Evolutionary conservation across 129 eudicot species (phyloP).

Genomic region (Artemisia argyi): DNA sequence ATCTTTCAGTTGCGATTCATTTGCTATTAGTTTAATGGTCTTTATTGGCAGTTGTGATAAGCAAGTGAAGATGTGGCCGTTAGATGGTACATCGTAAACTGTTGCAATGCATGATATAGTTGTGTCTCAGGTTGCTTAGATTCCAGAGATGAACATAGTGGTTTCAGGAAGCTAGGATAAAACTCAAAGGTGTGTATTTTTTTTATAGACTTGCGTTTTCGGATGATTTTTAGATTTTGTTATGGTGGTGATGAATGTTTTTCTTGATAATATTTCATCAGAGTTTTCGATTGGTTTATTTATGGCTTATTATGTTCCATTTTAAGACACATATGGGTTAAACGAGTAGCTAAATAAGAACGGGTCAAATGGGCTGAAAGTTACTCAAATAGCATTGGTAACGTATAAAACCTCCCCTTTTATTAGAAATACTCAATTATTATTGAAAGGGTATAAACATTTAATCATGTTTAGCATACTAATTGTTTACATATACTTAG

Average conservation of each 20-base stretch:
- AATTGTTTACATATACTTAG: no score
- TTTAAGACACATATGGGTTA: neutral
- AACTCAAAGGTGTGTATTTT: conserved; percentile 57
- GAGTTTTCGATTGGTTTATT: neutral
- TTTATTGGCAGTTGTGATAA: no score
- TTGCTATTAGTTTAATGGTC: no score
- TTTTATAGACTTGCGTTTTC: neutral
- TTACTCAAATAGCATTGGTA: no score
- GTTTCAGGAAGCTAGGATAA: conserved; percentile 97
- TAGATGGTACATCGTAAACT: conserved; percentile 74
- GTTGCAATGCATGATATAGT: conserved; percentile 95
- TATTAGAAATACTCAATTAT: no score
- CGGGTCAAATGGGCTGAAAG: neutral
- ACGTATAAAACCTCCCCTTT: no score
- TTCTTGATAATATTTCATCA: neutral
- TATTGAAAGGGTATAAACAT: no score
- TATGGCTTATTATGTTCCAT: neutral
- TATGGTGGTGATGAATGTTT: neutral
- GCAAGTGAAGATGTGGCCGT: conserved; percentile 74
- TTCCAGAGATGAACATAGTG: conserved; percentile 80
- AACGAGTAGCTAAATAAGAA: neutral
- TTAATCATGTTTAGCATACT: no score
- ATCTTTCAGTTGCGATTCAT: no score
- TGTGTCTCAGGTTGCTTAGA: conserved; percentile 87
- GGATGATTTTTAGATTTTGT: conserved; percentile 4